Base-by-base conservation (phyloP, 352 stramenopile species). In the Aphanomyces astaci region DNA sequence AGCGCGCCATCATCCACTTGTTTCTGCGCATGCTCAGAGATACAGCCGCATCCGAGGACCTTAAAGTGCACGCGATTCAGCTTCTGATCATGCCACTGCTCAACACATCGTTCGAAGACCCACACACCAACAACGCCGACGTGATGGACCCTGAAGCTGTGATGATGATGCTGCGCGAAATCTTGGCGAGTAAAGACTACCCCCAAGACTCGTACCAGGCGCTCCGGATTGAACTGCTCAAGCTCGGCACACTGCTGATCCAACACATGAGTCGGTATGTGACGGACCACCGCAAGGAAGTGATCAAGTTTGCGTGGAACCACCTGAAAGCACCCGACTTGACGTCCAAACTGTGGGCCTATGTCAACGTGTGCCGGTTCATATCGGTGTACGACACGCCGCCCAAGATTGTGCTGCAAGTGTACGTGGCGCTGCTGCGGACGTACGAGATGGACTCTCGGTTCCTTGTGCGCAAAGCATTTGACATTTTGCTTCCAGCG, bases 301-400 rank as follows among this genome's bases (percentile, higher is more conserved):
- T 99, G 51, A 96, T 99, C 59, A 99, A 99, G 76, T 99, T 98
- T 86, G 96, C 96, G 33, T 99, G 95, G 96, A 95, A 94, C 67
- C 84, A 98, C 70, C 78, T 99, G 22, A 99, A 98, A 76, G 89
- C 86, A 0, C 90, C 98, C 22, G 92, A 98, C 73, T 67, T 94
- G 36, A 95, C 82, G 13, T 98, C 91, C 7, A 99, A 99, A 75
- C 85, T 98, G 39, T 98, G 95, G 90, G 95, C 95, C 39, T 99
- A 99, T 72, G 84, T 99, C 59, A 98, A 98, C 72, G 86, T 99
- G 0, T 98, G 95, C 55, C 86, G 89, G 10, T 98, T 99, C 76
- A 98, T 99, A 48, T 89, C 89, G 17, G 86, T 94, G 1, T 99
- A 98, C 74, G 90, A 98, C 54, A 98, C 96, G 24, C 94, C 96